Evolutionary conservation across 2,329 filamentous ascomycete genomes (phyloP), one percentile per base, ranked within the genome.

Genomic region (Trichophyton simii): DNA sequence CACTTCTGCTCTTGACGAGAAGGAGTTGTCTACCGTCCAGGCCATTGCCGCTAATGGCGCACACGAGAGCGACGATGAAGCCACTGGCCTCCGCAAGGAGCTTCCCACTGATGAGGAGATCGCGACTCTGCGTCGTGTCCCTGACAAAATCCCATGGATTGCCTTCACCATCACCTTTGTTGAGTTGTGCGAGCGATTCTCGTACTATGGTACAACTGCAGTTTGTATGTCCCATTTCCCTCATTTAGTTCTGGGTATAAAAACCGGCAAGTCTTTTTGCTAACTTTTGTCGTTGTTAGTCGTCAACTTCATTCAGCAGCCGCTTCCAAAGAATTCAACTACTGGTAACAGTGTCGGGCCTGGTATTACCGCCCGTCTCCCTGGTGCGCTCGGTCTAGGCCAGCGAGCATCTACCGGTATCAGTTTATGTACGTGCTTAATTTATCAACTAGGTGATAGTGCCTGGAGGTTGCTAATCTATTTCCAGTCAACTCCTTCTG

Each of bases 131-230:
- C 73, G 73, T 31, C 71, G 73, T 42, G 68, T 76, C 1, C 61
- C 72, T 0, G 72, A 68, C 9, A 62, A 65, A 1, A 82, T 90
- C 63, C 83, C 84, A 57, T 84, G 81, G 80, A 76, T 79, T 60
- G 81, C 86, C 62, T 90, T 84, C 74, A 85, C 83, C 28, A 82
- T 91, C 63, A 86, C 85, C 57, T 84, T 89, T 64, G 83, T 87
- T 63, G 87, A 91, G 73, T 76, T 89, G 61, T 88, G 85, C 75
- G 87, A 91, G 75, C 84, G 87, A 57, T 89, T 88, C 75, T 87
- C 84, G 13, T 91, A 89, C 81, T 89, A 90, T 69, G 87, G 87
- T 60, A 85, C 84, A 3, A 81, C 83, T 50, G 80, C 85, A 36
- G 78, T 88, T 34, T 88, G 86, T 82, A 78, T 65, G 78, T 77